Evolutionary conservation across 108 stramenopile species (phyloP), one percentile per base, ranked within the genome.

Genomic region (Fragilariopsis cylindrus): DNA sequence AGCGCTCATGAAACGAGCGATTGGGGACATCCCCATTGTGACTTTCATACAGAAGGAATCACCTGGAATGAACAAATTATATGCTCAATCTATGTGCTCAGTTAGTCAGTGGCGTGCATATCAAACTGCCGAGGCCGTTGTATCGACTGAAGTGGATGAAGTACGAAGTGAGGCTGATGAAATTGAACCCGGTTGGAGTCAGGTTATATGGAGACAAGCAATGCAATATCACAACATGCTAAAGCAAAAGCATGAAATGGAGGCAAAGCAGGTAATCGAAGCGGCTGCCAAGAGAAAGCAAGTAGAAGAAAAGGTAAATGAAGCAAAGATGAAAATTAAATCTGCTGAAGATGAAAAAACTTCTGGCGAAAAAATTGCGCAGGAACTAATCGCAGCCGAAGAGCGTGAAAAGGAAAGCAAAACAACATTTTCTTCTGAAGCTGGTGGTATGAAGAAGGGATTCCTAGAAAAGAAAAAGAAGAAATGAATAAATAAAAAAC

Each of bases 191-290:
- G 95, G 93, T 47, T 96, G 92, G 92, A 85, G 85, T 74, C 89
- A 93, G 76, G 88, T 85, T 42, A 92, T 96, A 70, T 96, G 95
- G 95, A 85, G 91, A 76, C 95, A 96, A 80, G 95, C 95, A 8
- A 92, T 93, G 90, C 92, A 96, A 86, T 96, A 96, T 65, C 91
- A 93, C 60, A 72, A 85, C 68, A 93, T 96, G 95, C 79, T 96
- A 48, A 93, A 93, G 68, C 85, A 96, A 60, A 86, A 84, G 75
- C 87, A 92, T 44, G 92, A 94, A 58, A 76, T 75, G 80, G 95
- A 92, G 67, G 80, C 77, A 47, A 83, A 83, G 73, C 79, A 77
- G 56, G 82, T 74, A 7, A 86, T 81, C 49, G 83, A 84, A 12
- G 71, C 75, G 44, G 90, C 88, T 15, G 77, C 80, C n/a, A 78